Conservation (phyloP, 345 rosid species). For the Microcos paniculata region DNA sequence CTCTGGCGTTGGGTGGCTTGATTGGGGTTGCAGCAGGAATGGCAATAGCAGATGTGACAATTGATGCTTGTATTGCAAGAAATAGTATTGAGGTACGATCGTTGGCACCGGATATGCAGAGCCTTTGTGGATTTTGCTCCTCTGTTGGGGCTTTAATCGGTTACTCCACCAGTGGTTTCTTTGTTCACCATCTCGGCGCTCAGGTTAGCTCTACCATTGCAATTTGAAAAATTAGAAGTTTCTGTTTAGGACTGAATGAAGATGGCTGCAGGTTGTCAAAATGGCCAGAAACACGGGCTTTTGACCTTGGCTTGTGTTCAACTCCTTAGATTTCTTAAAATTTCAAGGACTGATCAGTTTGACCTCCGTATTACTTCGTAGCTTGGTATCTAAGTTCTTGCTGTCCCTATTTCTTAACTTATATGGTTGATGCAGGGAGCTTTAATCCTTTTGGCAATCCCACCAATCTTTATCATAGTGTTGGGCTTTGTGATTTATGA, state of each 20-base stretch:
- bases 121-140: slow-evolving; percentile 77
- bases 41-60: slow-evolving; percentile 84
- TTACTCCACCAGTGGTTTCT: slow-evolving; percentile 67
- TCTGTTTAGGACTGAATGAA: background rate
- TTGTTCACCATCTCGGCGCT: slow-evolving; percentile 67
- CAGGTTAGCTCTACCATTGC: slow-evolving; percentile 41
- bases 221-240: background rate
- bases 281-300: background rate
- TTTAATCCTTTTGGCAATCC: slow-evolving; percentile 59
- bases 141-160: slow-evolving; percentile 78
- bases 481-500: slow-evolving; percentile 74
- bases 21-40: slow-evolving; percentile 62
- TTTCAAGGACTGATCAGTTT: background rate
- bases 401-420: background rate
- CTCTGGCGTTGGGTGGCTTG: slow-evolving; percentile 58
- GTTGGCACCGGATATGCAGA: slow-evolving; percentile 81
- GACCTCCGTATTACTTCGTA: background rate
- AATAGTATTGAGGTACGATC: slow-evolving; percentile 57
- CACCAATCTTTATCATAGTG: slow-evolving; percentile 45
- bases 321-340: background rate
- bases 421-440: slow-evolving; percentile 49
- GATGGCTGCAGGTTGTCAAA: background rate
- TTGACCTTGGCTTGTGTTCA: background rate
- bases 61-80: slow-evolving; percentile 84
- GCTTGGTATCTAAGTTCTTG: background rate